Conservation (phyloP, 2,329 filamentous ascomycete genomes). For the Diaporthe vexans region DNA sequence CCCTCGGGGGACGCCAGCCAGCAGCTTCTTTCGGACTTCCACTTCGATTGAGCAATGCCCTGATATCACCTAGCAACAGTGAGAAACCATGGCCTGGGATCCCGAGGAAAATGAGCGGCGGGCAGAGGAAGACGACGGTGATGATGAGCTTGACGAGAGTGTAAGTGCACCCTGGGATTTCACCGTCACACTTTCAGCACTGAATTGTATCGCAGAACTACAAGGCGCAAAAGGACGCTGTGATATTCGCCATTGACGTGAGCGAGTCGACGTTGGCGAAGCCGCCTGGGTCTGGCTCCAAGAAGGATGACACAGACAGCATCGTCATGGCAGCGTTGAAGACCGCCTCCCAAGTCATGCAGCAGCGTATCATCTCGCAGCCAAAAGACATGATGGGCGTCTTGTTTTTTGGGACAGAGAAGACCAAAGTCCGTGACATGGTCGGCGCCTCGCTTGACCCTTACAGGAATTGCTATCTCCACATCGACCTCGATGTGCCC, state of each 20-base stretch:
- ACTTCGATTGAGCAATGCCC: background rate
- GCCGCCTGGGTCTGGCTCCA: conserved; percentile 73
- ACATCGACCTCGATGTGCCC: conserved; percentile 89
- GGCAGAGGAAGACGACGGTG: conserved; percentile 77
- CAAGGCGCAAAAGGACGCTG: conserved; percentile 94
- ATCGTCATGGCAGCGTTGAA: conserved; percentile 88
- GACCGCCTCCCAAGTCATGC: conserved; percentile 95
- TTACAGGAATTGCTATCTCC: conserved; percentile 93
- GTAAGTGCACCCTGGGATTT: conserved; percentile 40
- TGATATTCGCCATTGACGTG: conserved; percentile 95
- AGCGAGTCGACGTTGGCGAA: conserved; percentile 86
- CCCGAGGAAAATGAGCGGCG: conserved; percentile 62
- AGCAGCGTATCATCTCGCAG: conserved; percentile 97
- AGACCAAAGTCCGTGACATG: conserved; percentile 82
- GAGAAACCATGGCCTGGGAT: conserved; percentile 52
- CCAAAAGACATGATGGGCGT: conserved; percentile 98
- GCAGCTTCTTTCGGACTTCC: too few relatives aligned
- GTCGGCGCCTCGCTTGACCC: conserved; percentile 69
- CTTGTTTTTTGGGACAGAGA: conserved; percentile 88
- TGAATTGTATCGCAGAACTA: conserved; percentile 72
- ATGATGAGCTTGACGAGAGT: conserved; percentile 65
- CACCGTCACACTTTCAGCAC: background rate
- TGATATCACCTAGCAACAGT: background rate
- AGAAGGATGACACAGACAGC: conserved; percentile 76
- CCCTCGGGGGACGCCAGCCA: background rate